Base-by-base conservation (phyloP, 257 asterid genomes). In the Solanum ossicruentum region DNA sequence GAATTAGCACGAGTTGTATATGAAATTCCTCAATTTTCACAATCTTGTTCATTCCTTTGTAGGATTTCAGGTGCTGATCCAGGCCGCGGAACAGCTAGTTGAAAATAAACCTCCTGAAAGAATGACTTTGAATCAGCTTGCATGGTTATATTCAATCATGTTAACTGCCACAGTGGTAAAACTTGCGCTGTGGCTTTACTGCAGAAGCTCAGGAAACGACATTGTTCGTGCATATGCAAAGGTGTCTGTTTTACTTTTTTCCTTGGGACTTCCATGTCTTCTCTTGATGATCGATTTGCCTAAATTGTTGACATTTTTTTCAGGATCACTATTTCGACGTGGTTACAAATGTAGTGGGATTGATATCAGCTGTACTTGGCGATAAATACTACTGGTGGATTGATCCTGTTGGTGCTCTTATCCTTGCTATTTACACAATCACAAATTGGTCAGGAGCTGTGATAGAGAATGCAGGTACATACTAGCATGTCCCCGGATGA, bases 341-440 rank as follows among this genome's bases (percentile, higher is more conserved):
- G 82, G 85, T 90, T 60, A 90, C 92, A 21, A 88, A 90, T 71
- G 83, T 89, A 55, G 83, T 88, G 12, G 92, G 92, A 10, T 61
- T 90, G 47, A 80, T 85, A 55, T 87, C 91, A 4, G 91, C 92
- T 17, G 90, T 89, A 63, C 88, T 89, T 71, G 93, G 90, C n/a
- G 75, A 89, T 82, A 86, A 84, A 26, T 89, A 81, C 82, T 91
- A 75, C 81, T 91, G 92, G 93, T 91, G 92, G 93, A 91, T 91
- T 67, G 92, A 91, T 87, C 91, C 92, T 10, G 43, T 73, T 28
- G 92, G 93, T 65, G 93, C 93, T 81, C 83, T 89, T 10, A 51
- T 85, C 83, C 89, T 87, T 20, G 89, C 89, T 32, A 20, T 87
- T 51, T 87, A 84, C 58, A 85, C 87, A 13, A 87, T 87, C 84